phyloP scores from a whole-genome alignment of 78 protist species.

The Goniomonas avonlea region DNA sequence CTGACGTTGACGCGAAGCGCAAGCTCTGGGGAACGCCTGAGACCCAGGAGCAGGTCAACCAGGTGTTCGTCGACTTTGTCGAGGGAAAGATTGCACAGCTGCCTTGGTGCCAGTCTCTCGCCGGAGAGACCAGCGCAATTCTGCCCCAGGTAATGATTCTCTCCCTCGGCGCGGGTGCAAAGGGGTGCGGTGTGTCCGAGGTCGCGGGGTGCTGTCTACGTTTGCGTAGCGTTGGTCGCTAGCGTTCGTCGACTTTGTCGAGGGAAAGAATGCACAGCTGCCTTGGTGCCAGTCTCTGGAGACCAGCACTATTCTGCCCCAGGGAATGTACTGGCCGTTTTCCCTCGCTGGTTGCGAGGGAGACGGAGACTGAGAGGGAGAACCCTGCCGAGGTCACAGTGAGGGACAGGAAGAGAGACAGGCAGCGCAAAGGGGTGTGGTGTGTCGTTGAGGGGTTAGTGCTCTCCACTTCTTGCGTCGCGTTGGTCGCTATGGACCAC shows the following conservation, averaged over 20 bases:
- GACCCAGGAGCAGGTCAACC: neutral
- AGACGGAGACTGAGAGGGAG: no score
- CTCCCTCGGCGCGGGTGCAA: neutral
- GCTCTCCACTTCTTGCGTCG: no score
- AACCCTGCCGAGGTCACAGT: no score
- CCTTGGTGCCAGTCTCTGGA: slow-evolving; percentile 68
- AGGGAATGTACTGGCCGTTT: slow-evolving; percentile 24
- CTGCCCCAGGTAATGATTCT: slow-evolving; percentile 25
- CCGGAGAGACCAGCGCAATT: slow-evolving; percentile 52
- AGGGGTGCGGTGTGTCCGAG: no score
- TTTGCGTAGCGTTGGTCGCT: no score
- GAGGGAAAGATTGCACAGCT: neutral
- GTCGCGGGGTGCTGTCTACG: no score
- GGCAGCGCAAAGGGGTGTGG: no score
- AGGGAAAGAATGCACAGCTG: neutral
- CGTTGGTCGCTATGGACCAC: no score
- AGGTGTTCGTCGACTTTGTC: slow-evolving; percentile 20
- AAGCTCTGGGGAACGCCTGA: neutral
- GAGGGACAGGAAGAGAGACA: no score
- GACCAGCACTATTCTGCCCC: slow-evolving; percentile 33
- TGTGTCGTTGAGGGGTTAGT: no score
- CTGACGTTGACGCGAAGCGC: slow-evolving; percentile 15
- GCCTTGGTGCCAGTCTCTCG: slow-evolving; percentile 59
- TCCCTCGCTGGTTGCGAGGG: neutral
- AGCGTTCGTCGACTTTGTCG: slow-evolving; percentile 20